These are phyloP conservation scores for Marchantia paleacea DNA, from an alignment of 225 moss, liverwort and hornwort genomes.

Conservation along the genomic window DNA sequence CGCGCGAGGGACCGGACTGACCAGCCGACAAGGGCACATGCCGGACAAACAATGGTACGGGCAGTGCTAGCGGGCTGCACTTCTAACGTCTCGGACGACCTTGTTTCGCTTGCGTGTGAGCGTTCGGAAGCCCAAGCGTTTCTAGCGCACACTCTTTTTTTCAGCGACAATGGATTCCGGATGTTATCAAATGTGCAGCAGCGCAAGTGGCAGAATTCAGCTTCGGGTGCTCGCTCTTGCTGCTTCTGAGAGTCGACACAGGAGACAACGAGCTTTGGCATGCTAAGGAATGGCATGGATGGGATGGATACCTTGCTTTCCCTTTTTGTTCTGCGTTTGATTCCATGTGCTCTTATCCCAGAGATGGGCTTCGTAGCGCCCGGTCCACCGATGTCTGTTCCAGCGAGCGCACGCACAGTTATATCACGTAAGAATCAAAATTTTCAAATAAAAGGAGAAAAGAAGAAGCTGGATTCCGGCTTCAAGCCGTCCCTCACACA, in stretches of 20 bases:
- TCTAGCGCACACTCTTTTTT: too few relatives aligned
- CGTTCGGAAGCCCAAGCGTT: too few relatives aligned
- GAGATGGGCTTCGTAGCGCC: constrained; percentile 85
- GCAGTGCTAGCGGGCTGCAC: background rate
- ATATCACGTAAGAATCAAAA: background rate
- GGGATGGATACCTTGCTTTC: constrained; percentile 61
- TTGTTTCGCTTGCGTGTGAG: too few relatives aligned
- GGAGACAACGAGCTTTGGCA: too few relatives aligned
- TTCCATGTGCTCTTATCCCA: constrained; percentile 98
- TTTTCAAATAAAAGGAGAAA: background rate
- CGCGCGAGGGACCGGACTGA: background rate
- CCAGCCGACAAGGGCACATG: background rate
- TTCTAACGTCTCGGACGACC: too few relatives aligned
- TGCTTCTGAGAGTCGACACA: too few relatives aligned
- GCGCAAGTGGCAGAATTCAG: too few relatives aligned
- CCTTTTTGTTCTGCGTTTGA: constrained; percentile 87
- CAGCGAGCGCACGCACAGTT: background rate
- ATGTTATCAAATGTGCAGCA: too few relatives aligned
- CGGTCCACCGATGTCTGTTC: constrained; percentile 80
- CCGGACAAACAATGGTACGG: background rate
- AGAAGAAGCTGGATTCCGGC: too few relatives aligned
- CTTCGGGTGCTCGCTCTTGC: too few relatives aligned
- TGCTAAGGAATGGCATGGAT: background rate
- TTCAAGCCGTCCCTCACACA: too few relatives aligned
- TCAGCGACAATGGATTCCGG: too few relatives aligned